Evolutionary conservation across 192 early-diverging fungal species (phyloP).

Genomic region (Backusella tuberculispora): DNA sequence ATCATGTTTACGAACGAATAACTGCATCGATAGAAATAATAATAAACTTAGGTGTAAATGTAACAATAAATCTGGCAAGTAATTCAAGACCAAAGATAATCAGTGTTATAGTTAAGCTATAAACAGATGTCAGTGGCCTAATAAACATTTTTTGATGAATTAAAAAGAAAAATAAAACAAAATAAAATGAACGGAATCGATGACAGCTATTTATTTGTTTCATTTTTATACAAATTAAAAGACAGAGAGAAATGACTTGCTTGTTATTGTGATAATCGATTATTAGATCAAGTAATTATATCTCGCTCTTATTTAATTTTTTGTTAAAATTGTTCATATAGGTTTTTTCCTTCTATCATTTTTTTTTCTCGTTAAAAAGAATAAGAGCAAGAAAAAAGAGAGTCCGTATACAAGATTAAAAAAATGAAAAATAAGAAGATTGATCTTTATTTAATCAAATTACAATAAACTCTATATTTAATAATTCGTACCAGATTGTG

Average conservation of each 20-base stretch:
- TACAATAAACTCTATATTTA: too few relatives aligned
- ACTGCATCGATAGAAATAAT: conserved; percentile 1
- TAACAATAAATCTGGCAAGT: background rate
- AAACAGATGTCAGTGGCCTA: background rate
- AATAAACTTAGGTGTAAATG: background rate
- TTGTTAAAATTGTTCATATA: too few relatives aligned
- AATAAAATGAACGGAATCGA: background rate
- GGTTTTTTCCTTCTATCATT: too few relatives aligned
- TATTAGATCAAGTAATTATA: too few relatives aligned
- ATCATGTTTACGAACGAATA: conserved; percentile 6
- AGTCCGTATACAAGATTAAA: too few relatives aligned
- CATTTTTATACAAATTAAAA: background rate
- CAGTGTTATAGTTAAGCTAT: background rate
- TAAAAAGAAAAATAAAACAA: background rate
- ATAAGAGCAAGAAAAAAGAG: too few relatives aligned
- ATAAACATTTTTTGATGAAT: conserved; percentile 2
- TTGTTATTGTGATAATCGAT: too few relatives aligned
- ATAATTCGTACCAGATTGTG: too few relatives aligned
- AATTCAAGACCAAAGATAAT: conserved; percentile 1
- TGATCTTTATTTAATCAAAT: too few relatives aligned
- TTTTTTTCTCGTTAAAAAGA: too few relatives aligned
- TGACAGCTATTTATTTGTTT: conserved; percentile 12
- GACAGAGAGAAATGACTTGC: background rate
- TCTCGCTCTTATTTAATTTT: too few relatives aligned
- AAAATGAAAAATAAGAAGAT: too few relatives aligned